A percentile compares a stretch with the other conserved stretches of the same genome.
Evolutionary conservation across 129 eudicot genomes (phyloP).

Genomic region (Calendula officinalis): DNA sequence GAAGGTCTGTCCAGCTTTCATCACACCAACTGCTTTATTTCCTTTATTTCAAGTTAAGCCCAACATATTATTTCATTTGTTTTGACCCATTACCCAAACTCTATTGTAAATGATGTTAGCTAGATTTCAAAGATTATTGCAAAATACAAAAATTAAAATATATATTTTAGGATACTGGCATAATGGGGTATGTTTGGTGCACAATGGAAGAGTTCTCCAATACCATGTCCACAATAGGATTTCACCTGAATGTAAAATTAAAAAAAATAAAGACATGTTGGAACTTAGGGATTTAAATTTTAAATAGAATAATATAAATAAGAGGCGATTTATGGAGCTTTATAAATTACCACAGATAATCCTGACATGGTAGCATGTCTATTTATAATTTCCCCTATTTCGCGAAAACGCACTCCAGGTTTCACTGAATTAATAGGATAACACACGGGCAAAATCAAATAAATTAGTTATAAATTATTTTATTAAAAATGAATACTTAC

Average conservation of each 20-base stretch:
- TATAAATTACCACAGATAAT: slow-evolving; percentile 70
- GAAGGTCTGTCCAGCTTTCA: slow-evolving; percentile 98
- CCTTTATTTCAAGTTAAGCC: slow-evolving; percentile 65
- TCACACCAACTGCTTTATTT: slow-evolving; percentile 97
- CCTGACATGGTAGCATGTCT: slow-evolving; percentile 97
- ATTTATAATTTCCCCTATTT: slow-evolving; percentile 83
- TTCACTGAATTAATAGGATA: slow-evolving; percentile 47
- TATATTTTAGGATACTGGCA: slow-evolving; percentile 74
- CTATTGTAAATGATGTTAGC: background rate
- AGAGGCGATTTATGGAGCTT: background rate
- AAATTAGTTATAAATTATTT: background rate
- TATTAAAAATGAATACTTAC: slow-evolving; percentile 31
- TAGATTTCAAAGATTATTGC: background rate
- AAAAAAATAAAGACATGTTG: background rate
- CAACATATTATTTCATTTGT: background rate
- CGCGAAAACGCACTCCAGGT: slow-evolving; percentile 97
- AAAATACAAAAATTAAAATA: background rate
- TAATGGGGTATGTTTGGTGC: slow-evolving; percentile 99
- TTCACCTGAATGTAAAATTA: slow-evolving; percentile 47
- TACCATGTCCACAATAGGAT: slow-evolving; percentile 94
- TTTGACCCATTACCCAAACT: background rate
- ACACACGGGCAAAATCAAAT: slow-evolving; percentile 3
- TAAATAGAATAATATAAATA: background rate
- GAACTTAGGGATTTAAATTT: background rate
- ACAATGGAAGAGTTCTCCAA: slow-evolving; percentile 97